Percentiles rank a stretch among this genome's conserved stretches.
These are phyloP conservation scores for Apiotrichum veenhuisii DNA, from an alignment of 1,284 basidiomycete species.

Conservation along the genomic window DNA sequence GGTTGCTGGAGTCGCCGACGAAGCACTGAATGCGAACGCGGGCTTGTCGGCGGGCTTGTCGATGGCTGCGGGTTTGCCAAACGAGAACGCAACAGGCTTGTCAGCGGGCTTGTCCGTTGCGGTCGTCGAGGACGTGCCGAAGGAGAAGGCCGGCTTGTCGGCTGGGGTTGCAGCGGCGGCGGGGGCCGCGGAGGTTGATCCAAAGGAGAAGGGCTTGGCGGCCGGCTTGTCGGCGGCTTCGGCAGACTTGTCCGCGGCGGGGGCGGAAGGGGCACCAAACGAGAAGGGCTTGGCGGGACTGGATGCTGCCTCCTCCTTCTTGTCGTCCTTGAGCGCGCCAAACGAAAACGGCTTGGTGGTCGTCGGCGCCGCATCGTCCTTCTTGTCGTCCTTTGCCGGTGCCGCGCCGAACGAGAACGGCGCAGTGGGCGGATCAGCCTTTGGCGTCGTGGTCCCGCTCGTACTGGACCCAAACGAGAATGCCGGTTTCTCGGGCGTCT, in stretches of 20 bases:
- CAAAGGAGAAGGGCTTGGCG: constrained; percentile 4
- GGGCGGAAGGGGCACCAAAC: neutral
- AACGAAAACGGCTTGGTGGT: too few relatives aligned
- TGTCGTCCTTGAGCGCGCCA: neutral
- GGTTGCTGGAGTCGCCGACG: neutral
- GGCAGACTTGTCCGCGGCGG: neutral
- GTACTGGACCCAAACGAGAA: constrained; percentile 3
- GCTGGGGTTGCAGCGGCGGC: neutral
- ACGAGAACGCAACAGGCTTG: neutral
- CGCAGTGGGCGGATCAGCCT: neutral
- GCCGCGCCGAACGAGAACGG: neutral
- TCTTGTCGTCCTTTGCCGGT: too few relatives aligned
- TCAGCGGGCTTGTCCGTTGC: neutral
- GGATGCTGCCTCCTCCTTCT: neutral
- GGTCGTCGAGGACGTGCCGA: neutral
- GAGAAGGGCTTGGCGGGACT: constrained; percentile 1
- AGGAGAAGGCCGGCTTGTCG: constrained; percentile 6
- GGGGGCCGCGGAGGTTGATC: neutral
- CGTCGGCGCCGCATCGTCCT: too few relatives aligned
- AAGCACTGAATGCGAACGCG: constrained; percentile 1
- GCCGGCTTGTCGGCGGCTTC: neutral
- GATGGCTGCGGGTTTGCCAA: neutral
- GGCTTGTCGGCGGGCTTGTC: neutral
- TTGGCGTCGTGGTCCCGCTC: constrained; percentile 3
- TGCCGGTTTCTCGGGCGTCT: neutral